Base-by-base conservation (phyloP, 106 monocot genomes). In the Vanilla planifolia region DNA sequence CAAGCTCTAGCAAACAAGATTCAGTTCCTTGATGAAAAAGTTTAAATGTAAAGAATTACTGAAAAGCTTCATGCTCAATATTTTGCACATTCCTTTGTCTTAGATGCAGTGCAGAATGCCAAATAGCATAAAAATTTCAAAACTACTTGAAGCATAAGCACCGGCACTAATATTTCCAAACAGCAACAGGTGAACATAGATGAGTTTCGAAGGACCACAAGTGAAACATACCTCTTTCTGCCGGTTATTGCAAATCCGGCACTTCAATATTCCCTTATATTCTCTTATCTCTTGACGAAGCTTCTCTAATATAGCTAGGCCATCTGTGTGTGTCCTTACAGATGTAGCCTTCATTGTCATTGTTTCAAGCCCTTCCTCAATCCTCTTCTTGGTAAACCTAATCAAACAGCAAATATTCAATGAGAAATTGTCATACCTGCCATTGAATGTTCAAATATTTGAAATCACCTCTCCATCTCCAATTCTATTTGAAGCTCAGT, bases 381-480 rank as follows among this genome's bases (percentile, higher is more conserved):
- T 68, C 59, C 80, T 80, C 48, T 64, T 86, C 60, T 81, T 77
- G 17, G 71, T 68, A 70, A 77, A 86, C 62, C 85, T 85, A 45
- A 33, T 21, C 14, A 36, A 22, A 8, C 7, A 36, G 21, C 15
- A 33, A 57, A 36, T 29, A 57, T 57, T 35, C 34, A 57, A 22
- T 21, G 10, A 57, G 20, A 57, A 13, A 33, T 35, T 19, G 35
- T 33, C 17, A 57, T 41, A 41, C 25, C 28, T 61, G 27, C 10
- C 28, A 67, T 17, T 51, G 8, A 29, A 70, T 25, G 21, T 2
- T 39, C 10, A 17, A 42, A 29, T 2, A 34, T 13, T 22, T 7
- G 0, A 15, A 14, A 32, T 17, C 72, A 96, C 96, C 87, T 96
- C 67, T 91, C 91, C 60, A 84, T 89, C 61, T 89, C 89, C 44